Percentiles rank a stretch among this genome's conserved stretches.
phyloP scores from a whole-genome alignment of 1,284 basidiomycete genomes.

The Coniferiporia weirii region DNA sequence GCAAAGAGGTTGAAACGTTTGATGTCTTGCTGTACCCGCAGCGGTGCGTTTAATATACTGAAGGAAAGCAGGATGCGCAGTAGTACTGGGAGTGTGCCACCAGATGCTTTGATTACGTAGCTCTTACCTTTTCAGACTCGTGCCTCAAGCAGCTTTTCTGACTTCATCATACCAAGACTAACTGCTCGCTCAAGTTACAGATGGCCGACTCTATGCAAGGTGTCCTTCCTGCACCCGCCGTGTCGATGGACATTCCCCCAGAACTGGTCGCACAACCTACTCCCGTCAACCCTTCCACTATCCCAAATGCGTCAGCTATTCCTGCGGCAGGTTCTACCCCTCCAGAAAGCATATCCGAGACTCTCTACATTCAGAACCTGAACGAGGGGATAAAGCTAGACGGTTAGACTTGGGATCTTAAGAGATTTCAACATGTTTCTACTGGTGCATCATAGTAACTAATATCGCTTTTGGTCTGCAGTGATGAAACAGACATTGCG shows the following conservation, averaged over 20 bases:
- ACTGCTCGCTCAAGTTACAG: not conserved
- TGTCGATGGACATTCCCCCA: not conserved
- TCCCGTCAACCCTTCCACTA: slow-evolving; percentile 28
- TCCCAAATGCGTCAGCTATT: slow-evolving; percentile 22
- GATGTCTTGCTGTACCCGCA: too few relatives aligned
- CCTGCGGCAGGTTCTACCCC: slow-evolving; percentile 27
- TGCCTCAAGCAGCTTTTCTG: not conserved
- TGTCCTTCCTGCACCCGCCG: slow-evolving; percentile 3
- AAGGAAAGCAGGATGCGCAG: not conserved
- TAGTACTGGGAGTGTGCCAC: not conserved
- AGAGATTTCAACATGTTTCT: slow-evolving; percentile 7
- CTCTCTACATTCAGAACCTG: slow-evolving; percentile 94
- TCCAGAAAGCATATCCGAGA: slow-evolving; percentile 59
- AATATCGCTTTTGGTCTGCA: slow-evolving; percentile 22
- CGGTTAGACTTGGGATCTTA: slow-evolving; percentile 40
- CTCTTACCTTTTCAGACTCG: not conserved
- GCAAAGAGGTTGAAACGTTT: not conserved
- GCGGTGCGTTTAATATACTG: too few relatives aligned
- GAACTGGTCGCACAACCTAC: slow-evolving; percentile 15
- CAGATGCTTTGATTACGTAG: not conserved
- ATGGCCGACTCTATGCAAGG: slow-evolving; percentile 16
- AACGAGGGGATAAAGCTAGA: slow-evolving; percentile 94
- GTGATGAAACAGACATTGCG: slow-evolving; percentile 88
- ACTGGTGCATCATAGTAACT: slow-evolving; percentile 5
- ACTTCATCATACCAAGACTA: not conserved